These are phyloP conservation scores for Lentinula guzmanii DNA, from an alignment of 768 basidiomycete species.

Conservation along the genomic window DNA sequence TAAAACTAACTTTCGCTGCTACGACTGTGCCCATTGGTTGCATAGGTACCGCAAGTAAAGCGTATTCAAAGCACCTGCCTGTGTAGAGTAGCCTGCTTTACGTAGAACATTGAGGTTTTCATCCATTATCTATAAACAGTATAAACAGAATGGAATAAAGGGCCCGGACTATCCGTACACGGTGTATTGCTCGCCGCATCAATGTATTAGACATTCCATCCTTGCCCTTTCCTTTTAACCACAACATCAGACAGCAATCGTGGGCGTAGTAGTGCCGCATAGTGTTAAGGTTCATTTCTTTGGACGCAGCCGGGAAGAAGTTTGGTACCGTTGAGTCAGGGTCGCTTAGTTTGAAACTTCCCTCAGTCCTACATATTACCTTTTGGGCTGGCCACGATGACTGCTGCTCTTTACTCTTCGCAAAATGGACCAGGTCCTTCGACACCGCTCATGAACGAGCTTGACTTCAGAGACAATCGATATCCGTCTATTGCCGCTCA, in stretches of 20 bases:
- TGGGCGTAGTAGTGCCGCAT: neutral
- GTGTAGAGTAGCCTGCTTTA: neutral
- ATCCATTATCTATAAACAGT: neutral
- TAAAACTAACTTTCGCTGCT: neutral
- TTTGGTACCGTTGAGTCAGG: constrained; percentile 2
- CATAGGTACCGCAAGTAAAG: constrained; percentile 54
- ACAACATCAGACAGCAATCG: neutral
- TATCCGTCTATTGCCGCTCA: constrained; percentile 25
- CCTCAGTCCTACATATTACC: neutral
- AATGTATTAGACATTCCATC: neutral
- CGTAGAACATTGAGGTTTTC: neutral
- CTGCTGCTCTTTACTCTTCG: constrained; percentile 43
- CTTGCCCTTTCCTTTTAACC: neutral
- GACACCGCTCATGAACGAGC: constrained; percentile 46
- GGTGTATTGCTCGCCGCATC: neutral
- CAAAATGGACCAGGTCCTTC: constrained; percentile 29
- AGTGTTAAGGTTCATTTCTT: neutral
- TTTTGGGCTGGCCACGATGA: constrained; percentile 27
- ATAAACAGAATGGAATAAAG: neutral
- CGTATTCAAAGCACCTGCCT: neutral
- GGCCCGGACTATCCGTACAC: neutral
- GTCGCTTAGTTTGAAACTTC: constrained; percentile 2
- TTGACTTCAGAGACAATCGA: constrained; percentile 60
- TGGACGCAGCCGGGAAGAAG: neutral
- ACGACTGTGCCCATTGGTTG: neutral